A percentile compares a stretch with the other conserved stretches of the same genome.
phyloP scores from a whole-genome alignment of 352 stramenopile genomes.

The Globisporangium alternatum region DNA sequence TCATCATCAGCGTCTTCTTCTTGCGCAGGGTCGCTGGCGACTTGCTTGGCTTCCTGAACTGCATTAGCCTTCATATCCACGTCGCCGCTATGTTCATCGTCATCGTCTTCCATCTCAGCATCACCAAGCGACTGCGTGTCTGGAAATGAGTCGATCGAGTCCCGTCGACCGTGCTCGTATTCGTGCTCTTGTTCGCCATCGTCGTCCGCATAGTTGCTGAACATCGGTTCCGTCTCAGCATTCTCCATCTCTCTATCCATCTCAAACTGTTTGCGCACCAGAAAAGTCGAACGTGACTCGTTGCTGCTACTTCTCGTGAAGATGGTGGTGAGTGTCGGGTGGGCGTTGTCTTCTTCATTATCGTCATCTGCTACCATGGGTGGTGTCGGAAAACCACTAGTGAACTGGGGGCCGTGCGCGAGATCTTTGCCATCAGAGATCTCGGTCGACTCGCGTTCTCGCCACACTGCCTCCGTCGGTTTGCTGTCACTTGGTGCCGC shows the following conservation, averaged over 20 bases:
- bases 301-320: constrained; percentile 1
- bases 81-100: constrained; percentile 1
- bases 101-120: constrained; percentile 17
- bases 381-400: background rate
- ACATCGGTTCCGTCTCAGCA: background rate
- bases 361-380: background rate
- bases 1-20: constrained; percentile 37
- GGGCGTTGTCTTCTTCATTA: background rate
- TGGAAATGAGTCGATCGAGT: constrained; percentile 31
- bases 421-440: background rate
- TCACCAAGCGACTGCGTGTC: constrained; percentile 54
- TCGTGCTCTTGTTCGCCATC: constrained; percentile 17
- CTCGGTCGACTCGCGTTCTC: background rate
- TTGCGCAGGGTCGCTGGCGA: background rate
- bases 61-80: constrained; percentile 2
- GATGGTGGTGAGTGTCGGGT: background rate
- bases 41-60: background rate
- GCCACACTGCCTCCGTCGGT: background rate
- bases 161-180: constrained; percentile 19
- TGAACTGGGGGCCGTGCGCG: background rate
- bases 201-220: constrained; percentile 1
- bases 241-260: background rate
- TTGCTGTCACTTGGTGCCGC: background rate
- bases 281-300: background rate
- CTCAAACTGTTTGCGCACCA: background rate